Evolutionary conservation across 1,284 basidiomycete genomes (phyloP).

Genomic region (Pulveroboletus sp.): DNA sequence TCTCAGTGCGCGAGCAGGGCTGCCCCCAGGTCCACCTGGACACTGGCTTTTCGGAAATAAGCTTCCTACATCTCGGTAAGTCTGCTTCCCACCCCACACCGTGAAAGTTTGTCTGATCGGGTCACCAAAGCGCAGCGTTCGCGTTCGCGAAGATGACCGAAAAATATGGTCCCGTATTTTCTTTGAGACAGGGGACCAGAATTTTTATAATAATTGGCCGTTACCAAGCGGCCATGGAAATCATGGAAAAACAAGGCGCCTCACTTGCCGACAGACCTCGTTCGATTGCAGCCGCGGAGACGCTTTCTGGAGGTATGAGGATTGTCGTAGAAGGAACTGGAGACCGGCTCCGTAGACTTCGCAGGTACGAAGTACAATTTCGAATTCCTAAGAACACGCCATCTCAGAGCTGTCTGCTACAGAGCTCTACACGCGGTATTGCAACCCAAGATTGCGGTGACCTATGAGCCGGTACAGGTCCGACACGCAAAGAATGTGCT

Average conservation of each 20-base stretch:
- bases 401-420: background rate
- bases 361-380: conserved; percentile 4
- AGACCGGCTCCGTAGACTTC: conserved; percentile 12
- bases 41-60: conserved; percentile 20
- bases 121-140: conserved; percentile 8
- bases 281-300: conserved; percentile 17
- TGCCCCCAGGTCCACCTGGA: conserved; percentile 21
- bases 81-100: too few species aligned
- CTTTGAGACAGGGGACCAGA: conserved; percentile 15
- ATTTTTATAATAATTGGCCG: conserved; percentile 20
- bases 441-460: conserved; percentile 47
- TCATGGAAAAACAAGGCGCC: background rate
- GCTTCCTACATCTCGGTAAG: conserved; percentile 16
- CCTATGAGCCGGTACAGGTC: conserved; percentile 50
- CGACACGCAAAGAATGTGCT: conserved; percentile 49
- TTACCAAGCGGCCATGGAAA: background rate
- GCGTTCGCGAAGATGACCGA: conserved; percentile 22
- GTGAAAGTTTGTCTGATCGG: background rate
- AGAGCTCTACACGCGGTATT: conserved; percentile 57
- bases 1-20: background rate
- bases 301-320: conserved; percentile 21
- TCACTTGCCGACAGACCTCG: background rate
- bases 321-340: conserved; percentile 7
- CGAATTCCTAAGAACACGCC: background rate
- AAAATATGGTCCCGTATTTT: conserved; percentile 24